These are phyloP conservation scores for Apiospora saccharicola DNA, from an alignment of 2,329 filamentous ascomycete genomes.

Conservation along the genomic window DNA sequence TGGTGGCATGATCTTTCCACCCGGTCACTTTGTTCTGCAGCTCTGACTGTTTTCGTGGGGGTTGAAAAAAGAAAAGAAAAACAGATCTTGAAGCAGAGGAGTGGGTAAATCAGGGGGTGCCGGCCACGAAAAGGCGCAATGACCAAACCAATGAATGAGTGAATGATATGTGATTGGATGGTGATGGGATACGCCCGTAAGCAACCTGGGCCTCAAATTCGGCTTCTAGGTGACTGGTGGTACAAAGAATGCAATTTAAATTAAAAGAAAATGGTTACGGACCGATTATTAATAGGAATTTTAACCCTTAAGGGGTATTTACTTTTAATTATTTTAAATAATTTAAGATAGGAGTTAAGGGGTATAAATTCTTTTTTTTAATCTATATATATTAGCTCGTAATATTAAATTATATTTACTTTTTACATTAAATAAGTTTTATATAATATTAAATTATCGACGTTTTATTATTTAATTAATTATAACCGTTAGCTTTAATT, in stretches of 20 bases:
- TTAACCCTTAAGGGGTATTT: too few relatives aligned
- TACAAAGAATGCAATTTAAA: background rate
- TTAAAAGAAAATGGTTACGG: background rate
- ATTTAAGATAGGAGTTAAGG: too few relatives aligned
- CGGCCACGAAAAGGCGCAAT: slow-evolving; percentile 13
- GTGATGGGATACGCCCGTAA: background rate
- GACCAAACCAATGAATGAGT: background rate
- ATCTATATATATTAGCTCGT: too few relatives aligned
- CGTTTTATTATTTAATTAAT: too few relatives aligned
- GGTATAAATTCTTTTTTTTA: too few relatives aligned
- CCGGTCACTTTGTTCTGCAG: background rate
- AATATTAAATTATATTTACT: too few relatives aligned
- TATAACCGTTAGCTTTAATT: too few relatives aligned
- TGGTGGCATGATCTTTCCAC: slow-evolving; percentile 13
- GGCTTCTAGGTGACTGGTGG: background rate
- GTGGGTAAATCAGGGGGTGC: background rate
- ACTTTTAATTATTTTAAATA: too few relatives aligned
- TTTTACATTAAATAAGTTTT: too few relatives aligned
- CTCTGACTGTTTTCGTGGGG: background rate
- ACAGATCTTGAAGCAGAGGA: background rate
- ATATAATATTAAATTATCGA: too few relatives aligned
- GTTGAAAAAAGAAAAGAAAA: background rate
- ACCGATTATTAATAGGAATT: background rate
- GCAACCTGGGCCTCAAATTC: background rate
- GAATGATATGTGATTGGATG: background rate